Conservation (phyloP, 306 rosid species). For the Cucurbita argyrosperma region DNA sequence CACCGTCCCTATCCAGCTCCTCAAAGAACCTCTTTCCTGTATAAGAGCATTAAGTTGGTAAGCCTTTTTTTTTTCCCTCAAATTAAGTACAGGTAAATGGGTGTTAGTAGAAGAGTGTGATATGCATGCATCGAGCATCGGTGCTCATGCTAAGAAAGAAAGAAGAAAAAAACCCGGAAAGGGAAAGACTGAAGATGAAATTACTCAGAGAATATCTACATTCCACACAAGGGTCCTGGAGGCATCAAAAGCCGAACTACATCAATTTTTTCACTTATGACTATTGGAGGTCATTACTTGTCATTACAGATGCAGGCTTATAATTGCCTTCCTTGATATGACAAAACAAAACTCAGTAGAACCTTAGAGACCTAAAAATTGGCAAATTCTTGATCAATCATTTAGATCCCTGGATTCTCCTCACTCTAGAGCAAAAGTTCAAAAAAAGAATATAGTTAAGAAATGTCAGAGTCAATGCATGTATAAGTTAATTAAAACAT, state of each 20-base stretch:
- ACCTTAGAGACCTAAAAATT: not conserved
- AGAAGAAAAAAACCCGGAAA: not conserved
- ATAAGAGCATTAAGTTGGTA: conserved; percentile 10
- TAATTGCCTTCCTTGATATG: not conserved
- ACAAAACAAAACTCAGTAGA: not conserved
- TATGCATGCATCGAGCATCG: not conserved
- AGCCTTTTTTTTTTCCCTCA: not conserved
- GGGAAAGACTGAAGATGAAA: not conserved
- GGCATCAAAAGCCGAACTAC: not conserved
- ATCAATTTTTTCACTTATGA: not conserved
- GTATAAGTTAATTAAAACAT: not conserved
- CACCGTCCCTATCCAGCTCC: conserved; percentile 93
- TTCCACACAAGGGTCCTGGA: not conserved
- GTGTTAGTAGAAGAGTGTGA: not conserved
- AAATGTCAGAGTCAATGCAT: not conserved
- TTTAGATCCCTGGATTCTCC: not conserved
- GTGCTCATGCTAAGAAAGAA: not conserved
- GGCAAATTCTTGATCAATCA: not conserved
- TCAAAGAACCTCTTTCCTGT: conserved; percentile 96
- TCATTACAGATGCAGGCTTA: not conserved
- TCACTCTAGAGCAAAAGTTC: not conserved
- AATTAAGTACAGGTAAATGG: not conserved
- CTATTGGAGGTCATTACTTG: not conserved
- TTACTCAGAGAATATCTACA: not conserved
- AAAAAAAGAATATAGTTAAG: not conserved